Evolutionary conservation across 306 rosid species (phyloP).

Genomic region (Vachellia pachyceras): DNA sequence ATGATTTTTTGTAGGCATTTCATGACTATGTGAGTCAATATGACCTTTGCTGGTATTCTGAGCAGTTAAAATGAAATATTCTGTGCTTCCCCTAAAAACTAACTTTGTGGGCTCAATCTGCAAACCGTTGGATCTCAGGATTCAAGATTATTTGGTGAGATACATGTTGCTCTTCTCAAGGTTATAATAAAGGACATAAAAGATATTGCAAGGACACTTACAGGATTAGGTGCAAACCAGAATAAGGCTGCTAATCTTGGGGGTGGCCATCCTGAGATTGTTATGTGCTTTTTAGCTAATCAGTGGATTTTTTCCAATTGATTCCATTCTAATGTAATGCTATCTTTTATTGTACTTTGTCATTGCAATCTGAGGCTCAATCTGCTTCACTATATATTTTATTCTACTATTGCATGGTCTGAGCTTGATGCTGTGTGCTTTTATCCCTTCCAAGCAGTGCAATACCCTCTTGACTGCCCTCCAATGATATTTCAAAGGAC

Average conservation of each 20-base stretch:
- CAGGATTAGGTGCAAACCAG: conserved; percentile 85
- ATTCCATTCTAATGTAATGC: conserved; percentile 27
- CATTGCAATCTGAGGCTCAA: no score
- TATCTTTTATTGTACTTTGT: no score
- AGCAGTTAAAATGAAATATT: conserved; percentile 12
- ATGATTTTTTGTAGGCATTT: conserved; percentile 93
- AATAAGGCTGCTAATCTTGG: conserved; percentile 92
- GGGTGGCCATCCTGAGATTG: conserved; percentile 97
- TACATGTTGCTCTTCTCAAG: conserved; percentile 86
- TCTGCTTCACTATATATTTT: no score
- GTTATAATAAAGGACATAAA: conserved; percentile 92
- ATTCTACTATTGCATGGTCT: no score
- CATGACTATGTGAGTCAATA: conserved; percentile 85
- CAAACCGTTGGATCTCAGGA: conserved; percentile 65
- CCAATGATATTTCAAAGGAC: no score
- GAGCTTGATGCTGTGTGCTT: no score
- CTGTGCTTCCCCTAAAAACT: neutral
- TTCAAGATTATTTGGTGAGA: conserved; percentile 94
- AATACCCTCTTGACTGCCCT: no score
- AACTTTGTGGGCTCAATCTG: conserved; percentile 29
- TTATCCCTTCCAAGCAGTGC: no score
- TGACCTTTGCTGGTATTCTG: conserved; percentile 39
- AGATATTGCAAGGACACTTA: conserved; percentile 97
- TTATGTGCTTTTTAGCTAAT: conserved; percentile 36
- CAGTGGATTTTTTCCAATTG: conserved; percentile 22